Conservation (phyloP, 805 yeast species). For the Yarrowia sp. region DNA sequence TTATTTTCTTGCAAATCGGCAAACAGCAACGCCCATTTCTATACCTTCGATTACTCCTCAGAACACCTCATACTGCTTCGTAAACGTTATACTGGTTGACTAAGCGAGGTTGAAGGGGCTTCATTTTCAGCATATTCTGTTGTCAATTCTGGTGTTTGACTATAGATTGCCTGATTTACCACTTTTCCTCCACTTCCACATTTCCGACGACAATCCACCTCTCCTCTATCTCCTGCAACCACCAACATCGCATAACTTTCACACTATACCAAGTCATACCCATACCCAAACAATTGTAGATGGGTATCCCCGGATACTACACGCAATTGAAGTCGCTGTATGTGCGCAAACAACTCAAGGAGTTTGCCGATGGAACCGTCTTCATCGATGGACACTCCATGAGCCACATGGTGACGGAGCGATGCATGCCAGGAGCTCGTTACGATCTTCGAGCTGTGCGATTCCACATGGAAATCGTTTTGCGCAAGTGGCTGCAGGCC, state of each 20-base stretch:
- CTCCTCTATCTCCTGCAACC: no score
- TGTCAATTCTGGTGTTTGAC: not conserved
- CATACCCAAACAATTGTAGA: not conserved
- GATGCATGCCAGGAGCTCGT: conserved; percentile 4
- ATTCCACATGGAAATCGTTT: not conserved
- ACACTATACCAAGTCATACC: not conserved
- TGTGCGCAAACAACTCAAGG: conserved; percentile 11
- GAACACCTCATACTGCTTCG: not conserved
- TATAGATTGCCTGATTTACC: no score
- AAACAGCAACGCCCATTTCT: no score
- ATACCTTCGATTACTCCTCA: no score
- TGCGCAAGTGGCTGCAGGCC: not conserved
- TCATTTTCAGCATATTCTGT: no score
- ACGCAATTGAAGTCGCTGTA: conserved; percentile 14
- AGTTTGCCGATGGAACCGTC: not conserved
- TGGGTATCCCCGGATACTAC: conserved; percentile 22
- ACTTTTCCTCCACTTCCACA: no score
- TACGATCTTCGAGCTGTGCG: conserved; percentile 3
- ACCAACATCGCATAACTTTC: no score
- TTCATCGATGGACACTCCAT: conserved; percentile 19
- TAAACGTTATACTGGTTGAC: not conserved
- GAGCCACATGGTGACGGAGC: conserved; percentile 15
- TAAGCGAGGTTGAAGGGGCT: no score
- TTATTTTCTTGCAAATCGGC: no score
- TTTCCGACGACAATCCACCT: no score